phyloP scores from a whole-genome alignment of 192 early-diverging fungal genomes.

The Entrophospora sp. region DNA sequence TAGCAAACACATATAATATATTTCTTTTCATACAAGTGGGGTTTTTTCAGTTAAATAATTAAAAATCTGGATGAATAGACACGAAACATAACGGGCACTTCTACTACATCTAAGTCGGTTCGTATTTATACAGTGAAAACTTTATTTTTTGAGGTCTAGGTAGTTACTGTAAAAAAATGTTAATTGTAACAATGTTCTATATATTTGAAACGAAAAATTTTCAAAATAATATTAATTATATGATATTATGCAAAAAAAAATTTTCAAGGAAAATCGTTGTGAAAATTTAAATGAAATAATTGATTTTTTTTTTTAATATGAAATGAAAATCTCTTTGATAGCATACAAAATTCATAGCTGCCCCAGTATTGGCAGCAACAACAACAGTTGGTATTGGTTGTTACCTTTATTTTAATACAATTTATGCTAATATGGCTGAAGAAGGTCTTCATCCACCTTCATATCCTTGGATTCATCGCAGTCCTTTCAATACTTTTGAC shows the following conservation, averaged over 20 bases:
- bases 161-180: slow-evolving; percentile 7
- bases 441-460: slow-evolving; percentile 87
- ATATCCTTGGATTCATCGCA: slow-evolving; percentile 83
- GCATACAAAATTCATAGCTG: slow-evolving; percentile 27
- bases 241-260: too few relatives aligned
- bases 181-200: background rate
- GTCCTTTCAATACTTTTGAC: slow-evolving; percentile 79
- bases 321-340: slow-evolving; percentile 7
- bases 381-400: slow-evolving; percentile 38
- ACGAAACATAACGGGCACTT: background rate
- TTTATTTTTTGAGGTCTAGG: background rate
- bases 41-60: background rate
- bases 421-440: slow-evolving; percentile 76
- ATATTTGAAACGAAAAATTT: background rate
- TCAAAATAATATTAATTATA: too few relatives aligned
- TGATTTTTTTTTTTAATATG: background rate
- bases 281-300: background rate
- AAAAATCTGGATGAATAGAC: background rate
- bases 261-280: background rate
- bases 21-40: background rate
- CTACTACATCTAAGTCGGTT: slow-evolving; percentile 10
- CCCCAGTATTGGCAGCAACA: slow-evolving; percentile 48
- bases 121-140: slow-evolving; percentile 4
- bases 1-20: slow-evolving; percentile 9
- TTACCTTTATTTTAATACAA: slow-evolving; percentile 43